Conservation (phyloP, 805 yeast species). For the Myxozyma mucilagina region DNA sequence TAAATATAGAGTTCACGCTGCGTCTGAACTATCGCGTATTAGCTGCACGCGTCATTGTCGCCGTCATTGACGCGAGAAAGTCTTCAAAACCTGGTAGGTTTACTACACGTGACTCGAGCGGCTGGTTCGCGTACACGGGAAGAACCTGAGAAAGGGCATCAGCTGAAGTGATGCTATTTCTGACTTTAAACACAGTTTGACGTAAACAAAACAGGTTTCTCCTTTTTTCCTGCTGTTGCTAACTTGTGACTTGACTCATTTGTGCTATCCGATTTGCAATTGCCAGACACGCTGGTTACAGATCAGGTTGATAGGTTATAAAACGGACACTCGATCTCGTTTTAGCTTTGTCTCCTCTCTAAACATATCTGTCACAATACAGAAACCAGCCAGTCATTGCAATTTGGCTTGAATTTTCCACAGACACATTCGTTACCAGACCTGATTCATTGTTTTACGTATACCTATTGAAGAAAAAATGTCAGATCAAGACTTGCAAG, state of each 20-base stretch:
- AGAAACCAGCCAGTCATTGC: background rate
- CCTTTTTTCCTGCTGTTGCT: background rate
- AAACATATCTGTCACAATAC: too few relatives aligned
- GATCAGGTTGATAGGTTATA: background rate
- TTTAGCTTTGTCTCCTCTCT: background rate
- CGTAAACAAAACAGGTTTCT: too few relatives aligned
- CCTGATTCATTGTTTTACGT: background rate
- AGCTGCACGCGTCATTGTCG: background rate
- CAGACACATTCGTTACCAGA: background rate
- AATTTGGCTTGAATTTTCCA: background rate
- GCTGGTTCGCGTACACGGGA: background rate
- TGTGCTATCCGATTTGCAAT: background rate
- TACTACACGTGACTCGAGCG: background rate
- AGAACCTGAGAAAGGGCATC: background rate
- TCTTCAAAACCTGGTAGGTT: background rate
- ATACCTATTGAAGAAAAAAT: background rate
- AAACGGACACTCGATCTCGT: background rate
- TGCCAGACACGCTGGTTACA: background rate
- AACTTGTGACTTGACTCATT: background rate
- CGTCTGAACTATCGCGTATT: too few relatives aligned
- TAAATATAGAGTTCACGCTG: too few relatives aligned
- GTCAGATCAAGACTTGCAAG: slow-evolving; percentile 16
- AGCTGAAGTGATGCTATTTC: background rate
- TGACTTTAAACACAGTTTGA: background rate
- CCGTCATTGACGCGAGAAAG: background rate